Evolutionary conservation across 768 basidiomycete genomes (phyloP), one percentile per base, ranked within the genome.

Genomic region (Kwoniella sp.): DNA sequence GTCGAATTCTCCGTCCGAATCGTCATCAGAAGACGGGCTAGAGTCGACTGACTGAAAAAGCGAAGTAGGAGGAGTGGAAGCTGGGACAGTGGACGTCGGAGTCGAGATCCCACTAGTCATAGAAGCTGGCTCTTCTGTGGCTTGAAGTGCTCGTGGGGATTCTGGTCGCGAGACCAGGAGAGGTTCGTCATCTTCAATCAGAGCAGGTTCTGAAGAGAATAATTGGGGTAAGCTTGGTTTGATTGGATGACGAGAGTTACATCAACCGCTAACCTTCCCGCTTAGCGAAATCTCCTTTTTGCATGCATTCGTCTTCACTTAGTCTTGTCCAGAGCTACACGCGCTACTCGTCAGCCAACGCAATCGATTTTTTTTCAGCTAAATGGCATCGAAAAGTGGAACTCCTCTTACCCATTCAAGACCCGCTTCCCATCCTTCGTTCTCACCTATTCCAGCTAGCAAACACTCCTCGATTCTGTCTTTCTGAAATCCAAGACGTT

Each of bases 371-470:
- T n/a, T n/a, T n/a, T n/a, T n/a, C n/a, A n/a, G n/a, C n/a, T n/a
- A n/a, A n/a, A n/a, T n/a, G n/a, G n/a, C n/a, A n/a, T n/a, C n/a
- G n/a, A n/a, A n/a, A n/a, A n/a, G n/a, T 50, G n/a, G 34, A 29
- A 8, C 4, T 2, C 20, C 22, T 79, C 86, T 61, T 69, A 95
- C 92, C 95, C 95, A 97, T 75, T 93, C 89, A 58, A 90, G 85
- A 11, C 91, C 92, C 57, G 92, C 90, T 17, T 97, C 94, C 79
- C 79, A 80, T 7, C 67, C 68, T 15, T 68, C 71, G 13, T 56
- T 81, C 13, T 88, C 86, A 28, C 83, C 79, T 28, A 92, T 86
- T 5, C 84, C 79, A 56, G 82, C 41, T 23, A 64, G 81, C 51
- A 98, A 80, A 77, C 92, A 96, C 71, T 89, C 85, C 55, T 86